A percentile compares a stretch with the other conserved stretches of the same genome.
phyloP scores from a whole-genome alignment of 176 grass and related monocot genomes.

The Saccharum spontaneum region DNA sequence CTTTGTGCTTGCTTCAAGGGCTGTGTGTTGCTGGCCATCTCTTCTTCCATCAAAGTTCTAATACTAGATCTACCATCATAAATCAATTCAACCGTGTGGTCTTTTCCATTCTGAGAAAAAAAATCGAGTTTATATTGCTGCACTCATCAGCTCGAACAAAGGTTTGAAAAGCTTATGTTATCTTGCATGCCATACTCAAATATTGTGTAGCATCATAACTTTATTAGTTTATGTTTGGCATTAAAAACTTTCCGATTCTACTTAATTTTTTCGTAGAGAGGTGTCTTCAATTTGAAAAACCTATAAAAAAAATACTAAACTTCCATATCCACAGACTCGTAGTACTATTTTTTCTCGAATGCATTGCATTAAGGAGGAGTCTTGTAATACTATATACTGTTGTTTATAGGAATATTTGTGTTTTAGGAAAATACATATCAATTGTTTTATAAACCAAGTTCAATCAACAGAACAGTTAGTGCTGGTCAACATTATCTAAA shows the following conservation, averaged over 20 bases:
- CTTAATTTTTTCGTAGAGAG: neutral
- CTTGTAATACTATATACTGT: conserved; percentile 2
- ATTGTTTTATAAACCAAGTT: neutral
- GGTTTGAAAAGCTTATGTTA: neutral
- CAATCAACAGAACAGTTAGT: neutral
- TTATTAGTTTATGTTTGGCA: neutral
- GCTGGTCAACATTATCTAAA: neutral
- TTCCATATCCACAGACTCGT: neutral
- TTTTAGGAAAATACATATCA: neutral
- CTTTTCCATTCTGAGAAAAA: conserved; percentile 57
- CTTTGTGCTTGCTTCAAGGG: conserved; percentile 46
- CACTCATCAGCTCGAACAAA: neutral
- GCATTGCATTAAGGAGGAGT: neutral
- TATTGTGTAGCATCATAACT: neutral
- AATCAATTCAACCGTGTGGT: conserved; percentile 24
- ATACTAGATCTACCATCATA: conserved; percentile 64
- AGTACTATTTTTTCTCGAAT: neutral
- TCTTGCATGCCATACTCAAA: conserved; percentile 3
- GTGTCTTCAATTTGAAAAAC: conserved; percentile 13
- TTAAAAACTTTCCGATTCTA: neutral
- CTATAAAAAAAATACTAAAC: neutral
- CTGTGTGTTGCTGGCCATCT: conserved; percentile 65
- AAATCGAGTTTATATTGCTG: neutral
- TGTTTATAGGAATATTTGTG: neutral
- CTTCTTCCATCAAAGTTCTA: conserved; percentile 87